Evolutionary conservation across 768 basidiomycete genomes (phyloP), one percentile per base, ranked within the genome.

Genomic region (Omphalotus guepiniiformis): DNA sequence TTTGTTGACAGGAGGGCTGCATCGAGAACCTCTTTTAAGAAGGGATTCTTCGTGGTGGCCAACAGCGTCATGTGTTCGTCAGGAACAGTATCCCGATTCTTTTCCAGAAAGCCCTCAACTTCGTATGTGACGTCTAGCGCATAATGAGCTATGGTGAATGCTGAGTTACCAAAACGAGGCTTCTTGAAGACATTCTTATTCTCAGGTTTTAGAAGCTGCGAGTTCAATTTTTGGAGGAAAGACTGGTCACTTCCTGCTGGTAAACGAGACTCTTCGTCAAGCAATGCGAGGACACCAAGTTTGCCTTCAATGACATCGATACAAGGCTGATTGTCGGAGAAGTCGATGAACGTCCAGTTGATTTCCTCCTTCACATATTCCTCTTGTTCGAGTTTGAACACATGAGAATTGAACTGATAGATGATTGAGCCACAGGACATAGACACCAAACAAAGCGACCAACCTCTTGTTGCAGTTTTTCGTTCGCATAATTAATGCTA

Each of bases 341-440:
- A 99, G 59, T 98, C 95, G 64, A 99, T 99, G 69, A 98, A 98
- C 7, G 90, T 97, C 96, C 96, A 99, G 63, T 96, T 93, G 63
- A 99, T 99, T 66, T 96, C 78, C 63, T 99, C 96, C 54, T 95
- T 91, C 42, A 98, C 83, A 61, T 99, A 99, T 69, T 99, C 96
- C 63, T 98, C 96, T 72, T 99, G 96, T 63, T 99, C 96, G 34
- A 99, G 82, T 74, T 98, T 94, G 80, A 93, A 93, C 40, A 99
- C 96, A 62, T 99, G 96, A 1, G 95, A 96, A 58, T 98, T 98
- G 73, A 99, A 99, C 90, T 96, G 6, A 48, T 39, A 35, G 47
- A 8, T 30, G 27, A 27, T 37, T 16, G n/a, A 21, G 19, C 28
- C 13, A 39, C 4, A 34, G 26, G 11, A 39, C 25, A 18, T 35